These are phyloP conservation scores for Xylariaceae sp. DNA, from an alignment of 2,329 filamentous ascomycete genomes.

Conservation along the genomic window DNA sequence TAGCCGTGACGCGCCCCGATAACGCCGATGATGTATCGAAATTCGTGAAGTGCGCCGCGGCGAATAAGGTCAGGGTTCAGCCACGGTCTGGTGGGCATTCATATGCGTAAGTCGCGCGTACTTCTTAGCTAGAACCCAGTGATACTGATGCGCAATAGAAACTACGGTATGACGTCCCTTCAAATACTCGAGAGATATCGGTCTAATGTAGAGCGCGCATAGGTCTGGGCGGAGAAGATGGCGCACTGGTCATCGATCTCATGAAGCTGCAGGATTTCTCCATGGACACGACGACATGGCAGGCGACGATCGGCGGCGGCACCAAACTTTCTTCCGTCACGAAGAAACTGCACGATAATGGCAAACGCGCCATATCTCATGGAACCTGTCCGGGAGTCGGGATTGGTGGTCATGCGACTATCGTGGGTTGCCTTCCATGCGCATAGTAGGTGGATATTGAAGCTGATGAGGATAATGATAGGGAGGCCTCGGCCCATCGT, in stretches of 20 bases:
- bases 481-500: conserved; percentile 55
- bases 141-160: conserved; percentile 22
- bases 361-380: conserved; percentile 53
- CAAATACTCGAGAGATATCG: background rate
- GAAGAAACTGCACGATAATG: conserved; percentile 44
- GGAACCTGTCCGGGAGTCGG: conserved; percentile 56
- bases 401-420: conserved; percentile 54
- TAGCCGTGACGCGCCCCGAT: conserved; percentile 51
- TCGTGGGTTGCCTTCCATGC: conserved; percentile 37
- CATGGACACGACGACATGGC: conserved; percentile 48
- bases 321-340: conserved; percentile 49
- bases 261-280: conserved; percentile 47
- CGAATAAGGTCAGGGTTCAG: conserved; percentile 50
- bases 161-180: conserved; percentile 28
- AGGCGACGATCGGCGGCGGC: conserved; percentile 52
- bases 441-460: no score
- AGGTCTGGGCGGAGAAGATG: conserved; percentile 47
- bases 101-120: conserved; percentile 44
- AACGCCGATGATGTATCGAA: conserved; percentile 50
- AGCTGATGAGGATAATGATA: conserved; percentile 26
- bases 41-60: conserved; percentile 52
- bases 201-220: conserved; percentile 12
- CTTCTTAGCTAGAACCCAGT: no score
- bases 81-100: conserved; percentile 61
- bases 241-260: conserved; percentile 51